Evolutionary conservation across 352 stramenopile genomes (phyloP).

Genomic region (Pythium utonaiense): DNA sequence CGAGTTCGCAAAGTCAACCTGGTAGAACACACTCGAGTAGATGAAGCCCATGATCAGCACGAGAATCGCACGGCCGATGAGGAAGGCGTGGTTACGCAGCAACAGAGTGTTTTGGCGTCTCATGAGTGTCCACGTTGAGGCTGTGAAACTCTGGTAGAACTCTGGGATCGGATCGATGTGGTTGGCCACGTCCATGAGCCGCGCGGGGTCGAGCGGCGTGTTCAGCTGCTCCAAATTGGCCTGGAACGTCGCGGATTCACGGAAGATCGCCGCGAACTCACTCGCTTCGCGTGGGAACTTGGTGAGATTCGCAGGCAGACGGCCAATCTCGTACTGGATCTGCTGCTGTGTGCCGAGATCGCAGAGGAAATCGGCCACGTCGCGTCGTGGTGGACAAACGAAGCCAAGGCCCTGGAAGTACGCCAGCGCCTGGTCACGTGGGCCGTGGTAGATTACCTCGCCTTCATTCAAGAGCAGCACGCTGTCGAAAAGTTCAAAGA

Average conservation of each 20-base stretch:
- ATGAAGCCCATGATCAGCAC: constrained; percentile 29
- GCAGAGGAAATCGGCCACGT: constrained; percentile 91
- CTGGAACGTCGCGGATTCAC: constrained; percentile 18
- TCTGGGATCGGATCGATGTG: constrained; percentile 9
- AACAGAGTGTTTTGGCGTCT: constrained; percentile 47
- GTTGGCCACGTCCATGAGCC: constrained; percentile 60
- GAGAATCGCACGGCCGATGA: constrained; percentile 23
- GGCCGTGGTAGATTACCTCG: constrained; percentile 84
- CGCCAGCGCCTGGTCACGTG: constrained; percentile 42
- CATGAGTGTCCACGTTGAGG: constrained; percentile 7
- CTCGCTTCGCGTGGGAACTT: constrained; percentile 5
- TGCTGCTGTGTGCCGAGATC: constrained; percentile 30
- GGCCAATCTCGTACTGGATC: constrained; percentile 13
- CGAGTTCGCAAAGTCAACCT: constrained; percentile 18
- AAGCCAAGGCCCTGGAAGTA: constrained; percentile 88
- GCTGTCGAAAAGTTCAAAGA: constrained; percentile 92
- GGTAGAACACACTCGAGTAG: constrained; percentile 22
- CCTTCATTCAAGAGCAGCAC: constrained; percentile 90
- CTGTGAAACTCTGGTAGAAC: constrained; percentile 15
- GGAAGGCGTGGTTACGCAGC: constrained; percentile 29
- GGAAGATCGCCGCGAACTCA: constrained; percentile 25
- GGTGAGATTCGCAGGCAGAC: constrained; percentile 33
- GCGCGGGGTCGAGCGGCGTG: constrained; percentile 82
- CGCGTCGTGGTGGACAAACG: constrained; percentile 48
- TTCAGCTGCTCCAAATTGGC: constrained; percentile 65